Percentiles rank a stretch among this genome's conserved stretches.
Conservation (phyloP, 164 flowering plant species). For the Annona squamosa region DNA sequence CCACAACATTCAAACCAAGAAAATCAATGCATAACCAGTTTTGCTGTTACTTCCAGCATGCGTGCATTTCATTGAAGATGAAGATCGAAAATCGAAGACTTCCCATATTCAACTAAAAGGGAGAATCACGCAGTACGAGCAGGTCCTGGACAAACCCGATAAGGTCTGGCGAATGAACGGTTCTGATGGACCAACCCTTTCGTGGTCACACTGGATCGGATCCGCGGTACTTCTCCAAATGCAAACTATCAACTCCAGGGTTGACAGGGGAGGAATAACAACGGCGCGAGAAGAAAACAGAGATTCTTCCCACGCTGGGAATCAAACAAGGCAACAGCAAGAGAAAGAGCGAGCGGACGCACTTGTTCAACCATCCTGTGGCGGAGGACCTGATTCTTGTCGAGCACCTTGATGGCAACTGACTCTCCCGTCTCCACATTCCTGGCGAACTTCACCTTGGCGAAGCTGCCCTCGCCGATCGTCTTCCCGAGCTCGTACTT, state of each 20-base stretch:
- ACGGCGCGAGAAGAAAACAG: no score
- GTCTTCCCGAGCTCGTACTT: slow-evolving; percentile 80
- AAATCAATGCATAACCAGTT: background rate
- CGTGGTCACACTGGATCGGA: background rate
- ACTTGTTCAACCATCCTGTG: slow-evolving; percentile 92
- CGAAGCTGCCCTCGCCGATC: slow-evolving; percentile 89
- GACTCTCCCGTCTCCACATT: slow-evolving; percentile 50
- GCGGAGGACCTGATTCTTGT: slow-evolving; percentile 60
- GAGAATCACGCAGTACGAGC: background rate
- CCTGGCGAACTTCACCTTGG: slow-evolving; percentile 75
- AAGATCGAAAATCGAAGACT: background rate
- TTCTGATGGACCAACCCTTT: background rate
- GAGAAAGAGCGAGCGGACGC: background rate
- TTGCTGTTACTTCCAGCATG: no score
- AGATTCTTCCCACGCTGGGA: background rate
- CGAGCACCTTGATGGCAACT: slow-evolving; percentile 76
- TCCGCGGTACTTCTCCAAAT: no score
- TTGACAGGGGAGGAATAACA: no score
- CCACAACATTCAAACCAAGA: background rate
- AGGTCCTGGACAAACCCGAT: background rate
- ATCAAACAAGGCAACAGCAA: background rate
- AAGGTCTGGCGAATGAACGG: background rate
- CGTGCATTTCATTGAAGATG: background rate
- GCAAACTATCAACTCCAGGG: no score
- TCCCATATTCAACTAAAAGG: background rate